Evolutionary conservation across 2,329 filamentous ascomycete species (phyloP).

Genomic region (Rhynchosporium graminicola): DNA sequence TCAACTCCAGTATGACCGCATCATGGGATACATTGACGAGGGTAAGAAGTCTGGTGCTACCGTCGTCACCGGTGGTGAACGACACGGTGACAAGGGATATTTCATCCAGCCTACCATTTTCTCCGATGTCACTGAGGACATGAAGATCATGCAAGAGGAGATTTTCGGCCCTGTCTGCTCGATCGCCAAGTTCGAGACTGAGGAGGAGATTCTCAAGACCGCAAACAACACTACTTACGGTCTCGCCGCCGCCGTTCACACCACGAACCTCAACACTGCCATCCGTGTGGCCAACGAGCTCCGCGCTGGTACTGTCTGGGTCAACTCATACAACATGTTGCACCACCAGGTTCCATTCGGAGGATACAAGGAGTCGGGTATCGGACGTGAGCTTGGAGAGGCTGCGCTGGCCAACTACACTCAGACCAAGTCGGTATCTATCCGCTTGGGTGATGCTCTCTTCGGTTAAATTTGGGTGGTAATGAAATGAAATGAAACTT

Average conservation of each 20-base stretch:
- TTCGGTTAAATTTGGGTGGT: constrained; percentile 39
- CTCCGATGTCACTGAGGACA: constrained; percentile 67
- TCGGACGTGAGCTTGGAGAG: constrained; percentile 75
- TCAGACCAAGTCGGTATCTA: constrained; percentile 66
- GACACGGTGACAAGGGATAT: constrained; percentile 66
- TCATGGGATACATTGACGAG: constrained; percentile 66
- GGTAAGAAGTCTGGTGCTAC: constrained; percentile 67
- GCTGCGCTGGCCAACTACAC: constrained; percentile 68
- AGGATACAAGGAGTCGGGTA: constrained; percentile 77
- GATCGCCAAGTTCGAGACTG: constrained; percentile 69
- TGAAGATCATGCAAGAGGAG: constrained; percentile 75
- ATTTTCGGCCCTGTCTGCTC: constrained; percentile 74
- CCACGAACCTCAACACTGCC: constrained; percentile 66
- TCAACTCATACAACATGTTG: constrained; percentile 63
- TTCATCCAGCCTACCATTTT: constrained; percentile 77
- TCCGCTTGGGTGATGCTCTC: constrained; percentile 51
- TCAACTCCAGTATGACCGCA: constrained; percentile 68
- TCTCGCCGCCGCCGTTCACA: constrained; percentile 69
- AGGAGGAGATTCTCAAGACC: constrained; percentile 64
- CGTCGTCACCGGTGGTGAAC: constrained; percentile 64
- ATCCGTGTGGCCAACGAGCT: constrained; percentile 65
- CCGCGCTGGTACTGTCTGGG: constrained; percentile 54
- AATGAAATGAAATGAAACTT: constrained; percentile 19
- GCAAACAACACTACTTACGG: constrained; percentile 67
- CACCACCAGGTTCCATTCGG: constrained; percentile 68